A percentile compares a stretch with the other conserved stretches of the same genome.
Evolutionary conservation across 768 basidiomycete species (phyloP).

Genomic region (Gymnopilus dilepis): DNA sequence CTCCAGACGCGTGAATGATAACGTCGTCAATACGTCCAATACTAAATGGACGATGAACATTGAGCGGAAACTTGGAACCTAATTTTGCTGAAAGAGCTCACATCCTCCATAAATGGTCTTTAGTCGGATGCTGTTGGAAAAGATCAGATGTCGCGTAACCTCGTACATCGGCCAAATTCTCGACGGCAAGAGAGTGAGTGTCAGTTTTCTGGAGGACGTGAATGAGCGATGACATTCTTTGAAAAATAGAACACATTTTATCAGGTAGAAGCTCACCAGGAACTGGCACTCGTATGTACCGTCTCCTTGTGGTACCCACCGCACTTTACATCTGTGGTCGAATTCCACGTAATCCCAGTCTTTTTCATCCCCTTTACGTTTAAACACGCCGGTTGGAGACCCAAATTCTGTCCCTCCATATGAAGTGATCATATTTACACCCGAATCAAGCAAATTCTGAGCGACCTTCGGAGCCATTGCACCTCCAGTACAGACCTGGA

Average conservation of each 20-base stretch:
- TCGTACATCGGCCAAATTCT: slow-evolving; percentile 39
- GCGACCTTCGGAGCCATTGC: slow-evolving; percentile 41
- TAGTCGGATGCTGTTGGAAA: slow-evolving; percentile 48
- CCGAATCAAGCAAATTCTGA: slow-evolving; percentile 33
- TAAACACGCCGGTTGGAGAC: slow-evolving; percentile 18
- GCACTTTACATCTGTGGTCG: slow-evolving; percentile 28
- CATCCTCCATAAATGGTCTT: slow-evolving; percentile 48
- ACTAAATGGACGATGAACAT: slow-evolving; percentile 23
- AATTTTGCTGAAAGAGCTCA: slow-evolving; percentile 22
- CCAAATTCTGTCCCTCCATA: slow-evolving; percentile 48
- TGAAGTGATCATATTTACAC: slow-evolving; percentile 35
- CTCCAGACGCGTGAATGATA: slow-evolving; percentile 38
- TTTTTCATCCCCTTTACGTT: slow-evolving; percentile 23
- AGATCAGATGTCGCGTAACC: slow-evolving; percentile 52
- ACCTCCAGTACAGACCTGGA: slow-evolving; percentile 41
- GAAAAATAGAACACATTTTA: too few species aligned
- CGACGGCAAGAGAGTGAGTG: slow-evolving; percentile 37
- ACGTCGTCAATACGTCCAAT: slow-evolving; percentile 48
- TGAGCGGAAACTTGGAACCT: not conserved
- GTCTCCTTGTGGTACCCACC: slow-evolving; percentile 43
- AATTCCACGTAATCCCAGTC: slow-evolving; percentile 40
- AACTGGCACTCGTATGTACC: slow-evolving; percentile 45
- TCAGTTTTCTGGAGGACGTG: slow-evolving; percentile 31
- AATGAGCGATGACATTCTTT: too few species aligned
- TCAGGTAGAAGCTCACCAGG: slow-evolving; percentile 30